Base-by-base conservation (phyloP, 768 basidiomycete species). In the Chalciporus piperatus region DNA sequence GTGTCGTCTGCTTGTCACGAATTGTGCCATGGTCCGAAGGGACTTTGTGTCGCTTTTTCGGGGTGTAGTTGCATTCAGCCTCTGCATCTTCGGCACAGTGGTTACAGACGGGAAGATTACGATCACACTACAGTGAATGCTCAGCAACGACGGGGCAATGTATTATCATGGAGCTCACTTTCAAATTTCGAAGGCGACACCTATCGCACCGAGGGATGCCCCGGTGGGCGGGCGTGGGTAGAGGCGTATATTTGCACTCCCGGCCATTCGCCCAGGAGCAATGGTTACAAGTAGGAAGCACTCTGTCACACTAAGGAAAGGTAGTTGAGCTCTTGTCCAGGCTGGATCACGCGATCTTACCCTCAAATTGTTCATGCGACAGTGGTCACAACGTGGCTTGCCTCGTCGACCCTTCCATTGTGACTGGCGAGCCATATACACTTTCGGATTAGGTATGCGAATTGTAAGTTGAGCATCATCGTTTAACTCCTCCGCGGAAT, bases 401-500 rank as follows among this genome's bases (percentile, higher is more conserved):
- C 85, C 85, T 70, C 85, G 76, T 52, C 84, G 78, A 51, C 85
- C 84, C 56, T 85, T 84, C 85, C 85, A 87, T 50, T 82, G 81
- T 38, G 84, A 87, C 65, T 83, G 83, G 54, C 79, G 82, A 61
- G 78, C 82, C 79, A 82, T 78, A 67, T 79, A 85, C 46, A 80
- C 74, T 71, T 81, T 83, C 32, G 81, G 80, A 60, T 84, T 85
- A 3, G 84, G 84, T 57, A 86, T 85, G 52, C 79, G 75, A 59
- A 85, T 84, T 42, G 77, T 83, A 58, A 85, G 73, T 54, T 78
- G 79, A 44, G 71, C 72, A 62, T 81, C 79, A 65, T 77, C 79
- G 51, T 69, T 69, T 50, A 63, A 57, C 50, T 75, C 75, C 53
- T 69, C 73, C 23, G 65, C 60, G 28, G 70, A 69, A 56, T 73